Conservation (phyloP, 2,329 filamentous ascomycete genomes). For the Arthroderma sp. region DNA sequence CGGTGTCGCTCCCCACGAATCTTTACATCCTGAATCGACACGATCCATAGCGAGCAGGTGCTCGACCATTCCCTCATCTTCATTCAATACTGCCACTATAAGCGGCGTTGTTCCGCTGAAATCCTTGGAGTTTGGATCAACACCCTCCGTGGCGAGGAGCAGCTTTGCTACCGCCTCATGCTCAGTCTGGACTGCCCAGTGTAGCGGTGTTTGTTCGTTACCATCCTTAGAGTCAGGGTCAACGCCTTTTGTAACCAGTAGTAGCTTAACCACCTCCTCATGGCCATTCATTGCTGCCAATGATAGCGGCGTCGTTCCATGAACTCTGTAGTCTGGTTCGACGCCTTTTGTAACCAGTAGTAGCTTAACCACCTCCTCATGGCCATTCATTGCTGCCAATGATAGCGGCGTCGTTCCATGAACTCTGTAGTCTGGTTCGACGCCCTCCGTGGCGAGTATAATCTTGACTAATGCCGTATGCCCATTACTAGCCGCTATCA, state of each 20-base stretch:
- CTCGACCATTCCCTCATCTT: background rate
- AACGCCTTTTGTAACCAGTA: background rate
- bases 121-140: background rate
- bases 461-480: background rate
- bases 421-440: background rate
- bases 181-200: background rate
- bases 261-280: background rate
- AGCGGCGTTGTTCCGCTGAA: background rate
- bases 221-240: background rate
- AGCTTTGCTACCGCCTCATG: background rate
- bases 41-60: background rate
- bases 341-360: background rate
- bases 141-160: background rate
- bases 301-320: slow-evolving; percentile 5
- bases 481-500: background rate
- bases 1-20: background rate
- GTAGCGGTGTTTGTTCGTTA: background rate
- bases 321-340: no score
- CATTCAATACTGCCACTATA: background rate
- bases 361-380: background rate
- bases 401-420: slow-evolving; percentile 24
- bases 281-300: background rate
- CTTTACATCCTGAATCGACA: background rate
- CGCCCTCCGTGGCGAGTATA: background rate
- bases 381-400: background rate